Conservation (phyloP, 2,329 filamentous ascomycete genomes). For the Apiospora rasikravindrae region DNA sequence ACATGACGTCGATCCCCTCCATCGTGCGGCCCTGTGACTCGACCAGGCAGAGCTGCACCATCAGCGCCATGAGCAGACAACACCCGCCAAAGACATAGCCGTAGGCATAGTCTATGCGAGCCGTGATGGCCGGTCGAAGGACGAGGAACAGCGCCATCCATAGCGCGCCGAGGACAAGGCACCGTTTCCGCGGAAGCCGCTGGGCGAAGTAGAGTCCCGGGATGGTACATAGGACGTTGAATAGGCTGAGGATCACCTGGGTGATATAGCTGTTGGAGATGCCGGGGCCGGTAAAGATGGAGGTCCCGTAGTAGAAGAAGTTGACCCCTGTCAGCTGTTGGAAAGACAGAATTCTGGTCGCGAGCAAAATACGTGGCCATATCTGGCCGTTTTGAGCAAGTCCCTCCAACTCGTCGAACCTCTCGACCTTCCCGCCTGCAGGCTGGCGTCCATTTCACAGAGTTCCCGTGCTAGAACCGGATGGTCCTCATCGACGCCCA, state of each 20-base stretch:
- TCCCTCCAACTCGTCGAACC: slow-evolving; percentile 56
- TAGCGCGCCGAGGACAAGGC: slow-evolving; percentile 65
- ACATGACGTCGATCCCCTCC: slow-evolving; percentile 81
- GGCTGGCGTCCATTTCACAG: slow-evolving; percentile 55
- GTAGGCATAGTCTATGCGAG: slow-evolving; percentile 70
- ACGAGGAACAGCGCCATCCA: slow-evolving; percentile 64
- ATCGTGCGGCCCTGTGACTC: slow-evolving; percentile 74
- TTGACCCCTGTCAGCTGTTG: slow-evolving; percentile 73
- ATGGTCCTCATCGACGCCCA: slow-evolving; percentile 46
- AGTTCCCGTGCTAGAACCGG: slow-evolving; percentile 53
- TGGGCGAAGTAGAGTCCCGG: slow-evolving; percentile 69
- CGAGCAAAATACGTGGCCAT: slow-evolving; percentile 66
- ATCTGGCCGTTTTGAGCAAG: slow-evolving; percentile 72
- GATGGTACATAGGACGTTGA: slow-evolving; percentile 72
- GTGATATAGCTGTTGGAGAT: slow-evolving; percentile 69
- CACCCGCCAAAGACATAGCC: slow-evolving; percentile 75
- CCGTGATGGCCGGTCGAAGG: slow-evolving; percentile 71
- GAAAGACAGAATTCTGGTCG: slow-evolving; percentile 66
- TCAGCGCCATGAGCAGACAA: slow-evolving; percentile 64
- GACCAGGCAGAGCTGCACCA: slow-evolving; percentile 78
- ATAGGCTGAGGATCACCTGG: slow-evolving; percentile 69
- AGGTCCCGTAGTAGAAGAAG: slow-evolving; percentile 71
- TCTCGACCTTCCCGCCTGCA: slow-evolving; percentile 49
- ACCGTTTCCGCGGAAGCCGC: slow-evolving; percentile 66
- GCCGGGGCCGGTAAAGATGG: slow-evolving; percentile 69